phyloP scores from a whole-genome alignment of 805 yeast genomes.

The Torulaspora gathmanii region DNA sequence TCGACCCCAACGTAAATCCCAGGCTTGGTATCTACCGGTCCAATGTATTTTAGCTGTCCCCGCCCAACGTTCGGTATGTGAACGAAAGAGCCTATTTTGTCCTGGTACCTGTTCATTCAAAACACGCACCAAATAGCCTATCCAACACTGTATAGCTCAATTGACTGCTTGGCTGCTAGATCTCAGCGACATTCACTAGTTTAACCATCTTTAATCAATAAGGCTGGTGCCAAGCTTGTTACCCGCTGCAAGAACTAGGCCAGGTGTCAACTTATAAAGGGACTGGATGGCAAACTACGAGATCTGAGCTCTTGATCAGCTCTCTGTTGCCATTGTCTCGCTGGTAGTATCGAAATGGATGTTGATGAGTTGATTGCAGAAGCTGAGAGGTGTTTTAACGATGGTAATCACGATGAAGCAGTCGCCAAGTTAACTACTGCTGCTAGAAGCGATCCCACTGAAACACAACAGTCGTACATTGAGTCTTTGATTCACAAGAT shows the following conservation, averaged over 20 bases:
- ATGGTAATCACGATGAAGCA: constrained; percentile 29
- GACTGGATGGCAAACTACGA: neutral
- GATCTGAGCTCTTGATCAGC: neutral
- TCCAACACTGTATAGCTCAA: neutral
- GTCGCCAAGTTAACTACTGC: constrained; percentile 29
- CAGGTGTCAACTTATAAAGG: neutral
- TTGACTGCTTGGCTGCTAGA: neutral
- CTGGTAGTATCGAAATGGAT: constrained; percentile 10
- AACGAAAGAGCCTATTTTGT: constrained; percentile 33
- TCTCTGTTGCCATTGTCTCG: neutral
- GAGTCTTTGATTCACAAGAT: constrained; percentile 24
- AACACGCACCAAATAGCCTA: neutral
- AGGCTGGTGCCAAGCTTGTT: neutral
- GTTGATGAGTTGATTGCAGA: constrained; percentile 19
- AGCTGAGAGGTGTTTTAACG: constrained; percentile 22
- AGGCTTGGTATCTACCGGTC: constrained; percentile 62
- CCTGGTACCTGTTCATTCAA: constrained; percentile 18
- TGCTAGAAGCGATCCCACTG: constrained; percentile 24
- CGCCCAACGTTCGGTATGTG: constrained; percentile 63
- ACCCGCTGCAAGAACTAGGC: neutral
- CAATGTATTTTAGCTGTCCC: constrained; percentile 67
- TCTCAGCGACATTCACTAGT: neutral
- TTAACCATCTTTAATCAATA: neutral
- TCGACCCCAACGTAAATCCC: constrained; percentile 89
- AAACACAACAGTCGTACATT: constrained; percentile 21